Base-by-base conservation (phyloP, 768 basidiomycete species). In the Suillus paluster region DNA sequence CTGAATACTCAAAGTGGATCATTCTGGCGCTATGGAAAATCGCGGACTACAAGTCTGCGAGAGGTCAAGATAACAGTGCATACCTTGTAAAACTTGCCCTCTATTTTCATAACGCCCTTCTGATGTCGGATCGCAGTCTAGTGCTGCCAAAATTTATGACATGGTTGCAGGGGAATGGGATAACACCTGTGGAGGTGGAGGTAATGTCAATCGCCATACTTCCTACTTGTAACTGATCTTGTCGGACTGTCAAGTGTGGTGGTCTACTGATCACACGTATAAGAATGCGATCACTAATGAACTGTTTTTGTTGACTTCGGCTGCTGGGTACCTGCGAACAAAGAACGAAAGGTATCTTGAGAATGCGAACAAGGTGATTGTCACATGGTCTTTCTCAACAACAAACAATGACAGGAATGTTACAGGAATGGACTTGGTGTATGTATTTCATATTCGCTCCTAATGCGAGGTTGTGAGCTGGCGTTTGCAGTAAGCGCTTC, bases 271-370 rank as follows among this genome's bases (percentile, higher is more conserved):
- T 21, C 81, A 82, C 64, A 80, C 77, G 0, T 86, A 86, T 75
- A 86, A 86, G 73, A 86, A 86, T 58, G 83, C 84, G 11, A 80
- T 87, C 61, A 86, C 85, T n/a, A 86, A 86, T 64, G 77, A 85
- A 59, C 76, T 86, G 11, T 86, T 84, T 73, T 73, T 86, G 17
- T 70, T 81, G 38, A 76, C 79, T 7, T 85, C 84, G 4, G 84
- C 85, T 3, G 63, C 71, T 33, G 85, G 81, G 9, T 84, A 80
- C 64, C 64, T 80, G 38, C 73, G 63, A 50, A 77, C 71, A 42
- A 59, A 70, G 2, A 76, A 78, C 46, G 66, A 71, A 27, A 70
- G 74, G 1, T 86, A 80, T 66, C 77, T 85, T 36, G 70, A 73
- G 48, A 86, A 86, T 66, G 85, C 84, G 1, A 65, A 79, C 23